These are phyloP conservation scores for Penicillium sp. DNA, from an alignment of 2,329 filamentous ascomycete species.

Conservation along the genomic window DNA sequence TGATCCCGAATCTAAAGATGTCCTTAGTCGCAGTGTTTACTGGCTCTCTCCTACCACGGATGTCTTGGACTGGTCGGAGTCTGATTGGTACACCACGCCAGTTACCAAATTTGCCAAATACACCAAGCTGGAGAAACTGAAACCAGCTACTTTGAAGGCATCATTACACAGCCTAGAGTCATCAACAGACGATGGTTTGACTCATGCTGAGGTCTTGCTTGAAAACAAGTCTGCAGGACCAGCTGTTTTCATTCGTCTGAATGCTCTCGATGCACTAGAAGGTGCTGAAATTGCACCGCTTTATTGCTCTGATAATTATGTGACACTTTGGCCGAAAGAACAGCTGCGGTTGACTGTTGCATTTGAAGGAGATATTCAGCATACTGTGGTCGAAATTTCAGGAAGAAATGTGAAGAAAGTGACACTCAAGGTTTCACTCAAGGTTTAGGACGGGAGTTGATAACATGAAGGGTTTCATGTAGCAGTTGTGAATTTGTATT, in stretches of 20 bases:
- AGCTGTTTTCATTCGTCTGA: constrained; percentile 57
- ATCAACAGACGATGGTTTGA: constrained; percentile 2
- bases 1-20: constrained; percentile 23
- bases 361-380: constrained; percentile 13
- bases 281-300: constrained; percentile 52
- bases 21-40: constrained; percentile 59
- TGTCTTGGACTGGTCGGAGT: constrained; percentile 54
- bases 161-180: constrained; percentile 11
- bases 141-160: constrained; percentile 38
- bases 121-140: constrained; percentile 44
- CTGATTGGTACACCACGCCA: constrained; percentile 60
- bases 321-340: constrained; percentile 60
- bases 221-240: constrained; percentile 54
- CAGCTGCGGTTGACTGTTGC: constrained; percentile 42
- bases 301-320: constrained; percentile 62
- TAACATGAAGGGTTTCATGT: background rate
- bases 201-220: constrained; percentile 40
- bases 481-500: background rate
- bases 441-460: background rate
- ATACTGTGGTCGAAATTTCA: constrained; percentile 17
- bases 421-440: background rate
- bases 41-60: constrained; percentile 54
- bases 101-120: constrained; percentile 52
- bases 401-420: constrained; percentile 24
- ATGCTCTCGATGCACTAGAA: constrained; percentile 44